Base-by-base conservation (phyloP, 163 green algal genomes). In the Chlorella variabilis region DNA sequence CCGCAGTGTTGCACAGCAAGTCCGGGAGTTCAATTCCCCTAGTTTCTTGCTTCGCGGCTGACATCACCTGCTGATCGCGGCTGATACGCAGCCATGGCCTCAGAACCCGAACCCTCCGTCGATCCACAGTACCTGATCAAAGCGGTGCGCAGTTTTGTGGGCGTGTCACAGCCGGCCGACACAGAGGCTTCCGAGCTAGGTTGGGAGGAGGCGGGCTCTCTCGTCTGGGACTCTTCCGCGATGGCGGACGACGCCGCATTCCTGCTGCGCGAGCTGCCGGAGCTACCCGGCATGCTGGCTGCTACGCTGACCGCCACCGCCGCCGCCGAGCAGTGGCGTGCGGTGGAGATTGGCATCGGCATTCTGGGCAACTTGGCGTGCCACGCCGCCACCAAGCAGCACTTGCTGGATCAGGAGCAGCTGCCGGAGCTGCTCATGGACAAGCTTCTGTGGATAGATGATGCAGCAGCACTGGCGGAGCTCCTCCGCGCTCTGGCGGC, bases 361-460 rank as follows among this genome's bases (percentile, higher is more conserved):
- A 38, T 58, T 0, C 20, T 75, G 20, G 77, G 31, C 49, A 83
- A 83, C 66, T 51, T 83, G 65, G 77, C 77, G 6, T 83, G 66
- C 66, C 77, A 83, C 21, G 9, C 29, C 0, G 66, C 27, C 3
- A 18, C 67, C 3, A 54, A 59, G 15, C 18, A 29, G 23, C 33
- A 23, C 25, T 36, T 83, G 49, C 34, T 83, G 49, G 15, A 48
- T 6, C 29, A 56, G 48, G 17, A 49, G 13, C 49, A 25, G 15
- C 29, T 83, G 27, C 59, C 77, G 9, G 36, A 31, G 38, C 38
- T 71, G 17, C 20, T 77, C 27, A 8, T 83, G 65, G 77, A 77
- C 3, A 48, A 29, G 27, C 8, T 67, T 2, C 38, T 83, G 36
- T 83, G 77, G 77, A 36, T 77, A 66, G 66, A 83, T 39, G 77